Evolutionary conservation across 208 protist genomes (phyloP).

Genomic region (Angomonas deanei): DNA sequence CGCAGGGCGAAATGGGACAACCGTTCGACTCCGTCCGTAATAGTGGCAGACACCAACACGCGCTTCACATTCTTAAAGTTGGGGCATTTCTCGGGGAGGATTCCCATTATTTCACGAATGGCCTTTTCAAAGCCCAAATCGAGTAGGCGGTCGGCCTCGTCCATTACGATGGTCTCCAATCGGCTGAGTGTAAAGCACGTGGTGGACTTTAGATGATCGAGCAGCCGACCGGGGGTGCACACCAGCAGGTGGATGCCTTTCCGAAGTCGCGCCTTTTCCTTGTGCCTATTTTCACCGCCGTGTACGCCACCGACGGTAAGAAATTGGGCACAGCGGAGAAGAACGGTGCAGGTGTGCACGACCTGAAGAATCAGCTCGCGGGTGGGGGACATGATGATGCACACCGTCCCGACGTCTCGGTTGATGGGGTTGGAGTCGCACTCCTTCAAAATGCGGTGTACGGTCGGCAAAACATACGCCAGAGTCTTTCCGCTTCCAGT

Average conservation of each 20-base stretch:
- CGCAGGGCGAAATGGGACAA: constrained; percentile 86
- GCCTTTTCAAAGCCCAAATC: constrained; percentile 98
- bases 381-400: constrained; percentile 84
- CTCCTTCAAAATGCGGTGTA: constrained; percentile 88
- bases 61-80: constrained; percentile 93
- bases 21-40: constrained; percentile 78
- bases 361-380: constrained; percentile 86
- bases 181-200: constrained; percentile 53
- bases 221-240: constrained; percentile 80
- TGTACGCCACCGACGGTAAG: constrained; percentile 79
- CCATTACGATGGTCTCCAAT: constrained; percentile 91
- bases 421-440: constrained; percentile 68
- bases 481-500: constrained; percentile 93
- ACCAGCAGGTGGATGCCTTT: constrained; percentile 82
- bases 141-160: constrained; percentile 98
- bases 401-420: constrained; percentile 63
- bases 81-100: constrained; percentile 53
- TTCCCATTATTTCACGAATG: constrained; percentile 96
- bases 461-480: constrained; percentile 89
- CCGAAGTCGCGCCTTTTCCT: constrained; percentile 81
- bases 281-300: constrained; percentile 78
- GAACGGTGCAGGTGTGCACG: constrained; percentile 47
- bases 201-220: constrained; percentile 85
- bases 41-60: constrained; percentile 97
- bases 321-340: constrained; percentile 79